Evolutionary conservation across 345 rosid species (phyloP).

Genomic region (Clarkia xantiana): DNA sequence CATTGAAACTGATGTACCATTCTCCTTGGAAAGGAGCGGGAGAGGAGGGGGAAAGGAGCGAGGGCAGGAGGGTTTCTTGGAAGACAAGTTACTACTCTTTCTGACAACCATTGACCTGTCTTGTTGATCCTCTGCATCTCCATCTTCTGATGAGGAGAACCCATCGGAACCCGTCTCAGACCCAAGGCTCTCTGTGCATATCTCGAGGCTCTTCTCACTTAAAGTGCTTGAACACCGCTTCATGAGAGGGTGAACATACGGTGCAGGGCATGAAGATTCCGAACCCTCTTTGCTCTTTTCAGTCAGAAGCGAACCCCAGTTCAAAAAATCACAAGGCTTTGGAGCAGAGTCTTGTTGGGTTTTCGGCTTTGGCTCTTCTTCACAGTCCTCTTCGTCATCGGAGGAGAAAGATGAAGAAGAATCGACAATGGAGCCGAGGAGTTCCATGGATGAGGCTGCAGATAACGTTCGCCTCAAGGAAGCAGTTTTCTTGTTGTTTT

Average conservation of each 20-base stretch:
- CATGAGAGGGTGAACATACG: constrained; percentile 68
- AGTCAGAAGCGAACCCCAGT: constrained; percentile 1
- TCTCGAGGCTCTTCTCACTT: constrained; percentile 62
- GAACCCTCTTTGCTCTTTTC: constrained; percentile 17
- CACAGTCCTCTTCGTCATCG: constrained; percentile 13
- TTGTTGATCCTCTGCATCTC: constrained; percentile 26
- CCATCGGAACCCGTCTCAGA: constrained; percentile 92
- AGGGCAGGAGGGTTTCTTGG: constrained; percentile 15
- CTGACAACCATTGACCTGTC: constrained; percentile 11
- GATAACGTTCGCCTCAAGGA: constrained; percentile 70
- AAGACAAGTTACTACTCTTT: constrained; percentile 1
- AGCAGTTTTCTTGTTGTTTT: constrained; percentile 17
- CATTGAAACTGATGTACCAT: constrained; percentile 48
- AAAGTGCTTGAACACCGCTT: constrained; percentile 44
- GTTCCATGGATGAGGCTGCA: constrained; percentile 48
- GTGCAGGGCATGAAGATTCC: constrained; percentile 23
- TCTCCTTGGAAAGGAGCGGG: constrained; percentile 39
- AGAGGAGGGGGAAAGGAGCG: constrained; percentile 76
- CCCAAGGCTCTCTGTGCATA: constrained; percentile 99
- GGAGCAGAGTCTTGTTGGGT: no score
- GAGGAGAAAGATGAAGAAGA: constrained; percentile 12
- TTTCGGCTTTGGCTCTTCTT: neutral
- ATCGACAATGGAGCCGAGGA: constrained; percentile 15
- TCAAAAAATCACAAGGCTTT: no score
- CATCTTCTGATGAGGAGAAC: constrained; percentile 53